Conservation (phyloP, 495 filamentous ascomycete genomes). For the Evansstolkia leycettana region DNA sequence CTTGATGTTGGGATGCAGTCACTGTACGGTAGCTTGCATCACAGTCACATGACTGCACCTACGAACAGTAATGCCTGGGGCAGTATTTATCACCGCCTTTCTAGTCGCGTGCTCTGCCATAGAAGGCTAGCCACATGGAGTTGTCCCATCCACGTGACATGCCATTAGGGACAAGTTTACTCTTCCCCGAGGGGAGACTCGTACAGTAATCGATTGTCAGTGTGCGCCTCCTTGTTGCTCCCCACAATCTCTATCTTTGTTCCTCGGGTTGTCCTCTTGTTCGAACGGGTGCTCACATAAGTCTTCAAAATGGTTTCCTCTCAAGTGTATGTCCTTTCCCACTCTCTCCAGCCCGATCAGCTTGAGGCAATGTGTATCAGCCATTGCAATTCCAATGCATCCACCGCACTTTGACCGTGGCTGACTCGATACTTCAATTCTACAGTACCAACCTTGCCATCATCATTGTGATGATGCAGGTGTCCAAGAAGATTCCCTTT, state of each 20-base stretch:
- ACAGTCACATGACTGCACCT: no score
- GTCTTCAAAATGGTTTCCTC: slow-evolving; percentile 33
- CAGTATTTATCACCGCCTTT: no score
- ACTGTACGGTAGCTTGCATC: no score
- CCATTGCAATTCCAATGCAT: background rate
- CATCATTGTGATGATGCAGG: slow-evolving; percentile 96
- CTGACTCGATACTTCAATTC: slow-evolving; percentile 3
- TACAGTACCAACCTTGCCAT: slow-evolving; percentile 81
- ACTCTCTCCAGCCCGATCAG: no score
- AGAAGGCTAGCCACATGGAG: no score
- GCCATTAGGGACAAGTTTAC: slow-evolving; percentile 17
- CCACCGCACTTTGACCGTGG: background rate
- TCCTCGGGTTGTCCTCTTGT: background rate
- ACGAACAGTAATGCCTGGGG: no score
- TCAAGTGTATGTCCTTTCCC: slow-evolving; percentile 26
- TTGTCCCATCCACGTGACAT: slow-evolving; percentile 16
- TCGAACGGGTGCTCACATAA: no score
- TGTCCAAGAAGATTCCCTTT: slow-evolving; percentile 89
- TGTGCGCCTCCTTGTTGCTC: slow-evolving; percentile 12
- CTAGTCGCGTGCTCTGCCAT: slow-evolving; percentile 1
- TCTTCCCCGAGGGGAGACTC: slow-evolving; percentile 9
- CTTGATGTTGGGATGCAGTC: no score
- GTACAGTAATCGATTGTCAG: slow-evolving; percentile 13
- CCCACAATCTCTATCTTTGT: slow-evolving; percentile 5
- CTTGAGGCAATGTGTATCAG: background rate